phyloP scores from a whole-genome alignment of 176 grass and related monocot species.

The Carex pumila region DNA sequence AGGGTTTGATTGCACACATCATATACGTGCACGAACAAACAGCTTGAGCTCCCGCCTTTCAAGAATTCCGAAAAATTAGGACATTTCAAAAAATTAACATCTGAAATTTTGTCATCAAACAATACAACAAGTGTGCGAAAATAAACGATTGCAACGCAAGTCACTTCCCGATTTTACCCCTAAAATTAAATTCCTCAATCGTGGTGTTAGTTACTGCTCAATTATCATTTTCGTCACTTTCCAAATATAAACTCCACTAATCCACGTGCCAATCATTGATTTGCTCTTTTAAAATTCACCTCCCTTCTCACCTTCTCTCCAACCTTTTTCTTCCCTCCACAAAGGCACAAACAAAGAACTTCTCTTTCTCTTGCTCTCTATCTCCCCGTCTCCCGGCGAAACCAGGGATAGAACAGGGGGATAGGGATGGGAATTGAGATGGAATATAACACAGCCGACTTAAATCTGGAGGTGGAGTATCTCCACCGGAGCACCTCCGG shows the following conservation, averaged over 20 bases:
- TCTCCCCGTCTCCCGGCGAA: neutral
- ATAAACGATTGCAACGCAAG: neutral
- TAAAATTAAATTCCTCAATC: neutral
- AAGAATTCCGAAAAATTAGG: neutral
- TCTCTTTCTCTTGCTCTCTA: slow-evolving; percentile 15
- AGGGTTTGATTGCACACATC: neutral
- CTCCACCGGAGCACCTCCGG: slow-evolving; percentile 34
- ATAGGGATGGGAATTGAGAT: slow-evolving; percentile 1
- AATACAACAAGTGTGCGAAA: neutral
- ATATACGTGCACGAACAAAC: neutral
- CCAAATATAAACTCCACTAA: neutral
- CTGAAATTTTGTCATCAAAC: neutral
- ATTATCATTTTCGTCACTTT: neutral
- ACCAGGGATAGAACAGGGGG: neutral
- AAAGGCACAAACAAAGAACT: neutral
- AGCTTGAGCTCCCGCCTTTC: neutral
- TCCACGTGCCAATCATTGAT: slow-evolving; percentile 1
- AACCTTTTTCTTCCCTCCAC: neutral
- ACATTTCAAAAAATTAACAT: neutral
- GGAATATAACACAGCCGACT: neutral
- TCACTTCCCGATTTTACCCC: neutral
- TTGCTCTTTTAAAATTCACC: neutral
- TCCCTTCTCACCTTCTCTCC: neutral
- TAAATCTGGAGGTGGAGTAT: slow-evolving; percentile 30
- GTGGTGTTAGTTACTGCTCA: neutral